Conservation (phyloP, 2,329 filamentous ascomycete species). For the Cercospora sojina region DNA sequence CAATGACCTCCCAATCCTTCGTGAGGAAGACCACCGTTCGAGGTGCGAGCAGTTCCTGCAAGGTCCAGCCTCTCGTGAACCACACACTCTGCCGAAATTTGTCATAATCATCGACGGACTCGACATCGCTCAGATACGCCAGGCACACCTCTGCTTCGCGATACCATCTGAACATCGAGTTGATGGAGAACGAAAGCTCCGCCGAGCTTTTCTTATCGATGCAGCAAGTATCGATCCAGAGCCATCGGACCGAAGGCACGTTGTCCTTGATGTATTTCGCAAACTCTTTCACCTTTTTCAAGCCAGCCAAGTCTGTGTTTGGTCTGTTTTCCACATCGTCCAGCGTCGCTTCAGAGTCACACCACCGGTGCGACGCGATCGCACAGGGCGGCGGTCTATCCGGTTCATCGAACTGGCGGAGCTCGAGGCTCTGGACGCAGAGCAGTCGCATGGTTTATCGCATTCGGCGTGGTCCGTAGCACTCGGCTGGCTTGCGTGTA, state of each 20-base stretch:
- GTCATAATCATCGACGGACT: background rate
- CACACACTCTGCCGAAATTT: conserved; percentile 21
- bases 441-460: background rate
- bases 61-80: conserved; percentile 31
- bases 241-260: conserved; percentile 19
- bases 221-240: conserved; percentile 31
- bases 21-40: conserved; percentile 23
- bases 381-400: conserved; percentile 7
- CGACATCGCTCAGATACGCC: conserved; percentile 26
- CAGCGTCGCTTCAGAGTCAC: conserved; percentile 16
- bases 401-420: background rate
- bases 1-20: conserved; percentile 27
- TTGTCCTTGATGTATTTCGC: conserved; percentile 19
- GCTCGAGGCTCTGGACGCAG: background rate
- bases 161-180: conserved; percentile 31
- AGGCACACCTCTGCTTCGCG: conserved; percentile 23
- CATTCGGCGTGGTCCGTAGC: background rate
- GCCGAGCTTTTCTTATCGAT: conserved; percentile 25
- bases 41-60: conserved; percentile 31
- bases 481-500: background rate
- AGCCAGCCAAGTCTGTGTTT: conserved; percentile 17
- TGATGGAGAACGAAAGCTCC: conserved; percentile 26
- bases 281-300: conserved; percentile 24
- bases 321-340: conserved; percentile 18
- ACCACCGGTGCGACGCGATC: conserved; percentile 26